Evolutionary conservation across 176 grass and related monocot genomes (phyloP).

Genomic region (Eleusine indica): DNA sequence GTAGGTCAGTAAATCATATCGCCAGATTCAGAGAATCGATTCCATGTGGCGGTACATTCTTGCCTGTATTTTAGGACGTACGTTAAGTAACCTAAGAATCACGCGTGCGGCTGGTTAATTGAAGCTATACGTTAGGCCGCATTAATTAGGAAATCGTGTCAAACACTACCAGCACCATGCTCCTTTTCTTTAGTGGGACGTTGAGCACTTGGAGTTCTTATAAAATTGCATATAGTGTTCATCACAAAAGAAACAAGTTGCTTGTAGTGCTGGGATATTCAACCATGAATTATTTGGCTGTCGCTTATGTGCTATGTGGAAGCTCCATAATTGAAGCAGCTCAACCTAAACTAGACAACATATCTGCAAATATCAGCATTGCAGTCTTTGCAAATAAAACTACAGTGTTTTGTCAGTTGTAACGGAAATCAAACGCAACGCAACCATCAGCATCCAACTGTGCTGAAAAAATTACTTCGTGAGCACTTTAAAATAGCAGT

Average conservation of each 20-base stretch:
- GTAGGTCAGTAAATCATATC: neutral
- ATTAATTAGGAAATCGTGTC: slow-evolving; percentile 36
- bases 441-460: neutral
- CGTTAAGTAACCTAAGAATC: slow-evolving; percentile 30
- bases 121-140: slow-evolving; percentile 31
- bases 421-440: neutral
- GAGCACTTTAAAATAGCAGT: neutral
- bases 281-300: slow-evolving; percentile 18
- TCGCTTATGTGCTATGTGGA: neutral
- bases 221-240: neutral
- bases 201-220: neutral
- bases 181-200: slow-evolving; percentile 16
- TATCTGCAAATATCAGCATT: neutral
- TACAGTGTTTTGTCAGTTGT: neutral
- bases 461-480: neutral
- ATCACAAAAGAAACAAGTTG: neutral
- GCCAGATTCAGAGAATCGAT: slow-evolving; percentile 20
- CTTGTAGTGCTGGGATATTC: slow-evolving; percentile 21
- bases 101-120: neutral
- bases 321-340: neutral
- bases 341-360: neutral
- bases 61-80: neutral
- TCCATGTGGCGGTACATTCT: neutral
- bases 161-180: slow-evolving; percentile 33
- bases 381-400: slow-evolving; percentile 5